Evolutionary conservation across 495 filamentous ascomycete species (phyloP).

Genomic region (Penicillium daleae): DNA sequence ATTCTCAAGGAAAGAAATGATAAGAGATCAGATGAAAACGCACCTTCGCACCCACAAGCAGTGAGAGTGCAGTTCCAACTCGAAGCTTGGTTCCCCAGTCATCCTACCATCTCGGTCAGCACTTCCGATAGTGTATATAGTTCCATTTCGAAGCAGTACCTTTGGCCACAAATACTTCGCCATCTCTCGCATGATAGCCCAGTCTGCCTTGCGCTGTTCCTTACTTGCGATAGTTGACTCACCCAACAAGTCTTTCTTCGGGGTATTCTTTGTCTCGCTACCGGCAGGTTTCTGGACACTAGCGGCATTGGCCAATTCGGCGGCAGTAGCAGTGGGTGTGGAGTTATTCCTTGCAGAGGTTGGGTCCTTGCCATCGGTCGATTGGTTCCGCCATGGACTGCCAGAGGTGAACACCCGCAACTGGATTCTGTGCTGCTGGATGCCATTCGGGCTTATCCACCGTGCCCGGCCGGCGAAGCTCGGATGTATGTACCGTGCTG

Average conservation of each 20-base stretch:
- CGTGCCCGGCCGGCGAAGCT: slow-evolving; percentile 35
- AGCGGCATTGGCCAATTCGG: slow-evolving; percentile 27
- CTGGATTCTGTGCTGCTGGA: slow-evolving; percentile 31
- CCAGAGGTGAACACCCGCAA: slow-evolving; percentile 36
- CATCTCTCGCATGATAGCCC: slow-evolving; percentile 99
- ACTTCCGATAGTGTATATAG: slow-evolving; percentile 2
- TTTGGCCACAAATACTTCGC: slow-evolving; percentile 96
- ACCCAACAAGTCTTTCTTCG: slow-evolving; percentile 57
- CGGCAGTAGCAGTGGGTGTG: slow-evolving; percentile 16
- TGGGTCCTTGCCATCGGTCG: slow-evolving; percentile 18
- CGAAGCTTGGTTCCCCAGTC: slow-evolving; percentile 80
- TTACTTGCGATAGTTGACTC: slow-evolving; percentile 64
- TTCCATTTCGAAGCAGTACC: slow-evolving; percentile 37
- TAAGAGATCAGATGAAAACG: not conserved
- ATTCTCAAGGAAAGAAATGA: not conserved
- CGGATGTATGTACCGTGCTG: slow-evolving; percentile 37
- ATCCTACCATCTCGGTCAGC: slow-evolving; percentile 47
- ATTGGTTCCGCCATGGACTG: slow-evolving; percentile 27
- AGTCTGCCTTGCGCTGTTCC: slow-evolving; percentile 94
- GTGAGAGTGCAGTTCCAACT: slow-evolving; percentile 75
- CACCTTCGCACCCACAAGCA: slow-evolving; percentile 88
- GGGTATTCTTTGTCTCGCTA: slow-evolving; percentile 34
- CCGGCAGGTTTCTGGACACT: slow-evolving; percentile 28
- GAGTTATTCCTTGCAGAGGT: slow-evolving; percentile 18
- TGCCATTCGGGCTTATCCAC: slow-evolving; percentile 28